phyloP scores from a whole-genome alignment of 2,329 filamentous ascomycete genomes.

The Kalaharituber pfeilii region DNA sequence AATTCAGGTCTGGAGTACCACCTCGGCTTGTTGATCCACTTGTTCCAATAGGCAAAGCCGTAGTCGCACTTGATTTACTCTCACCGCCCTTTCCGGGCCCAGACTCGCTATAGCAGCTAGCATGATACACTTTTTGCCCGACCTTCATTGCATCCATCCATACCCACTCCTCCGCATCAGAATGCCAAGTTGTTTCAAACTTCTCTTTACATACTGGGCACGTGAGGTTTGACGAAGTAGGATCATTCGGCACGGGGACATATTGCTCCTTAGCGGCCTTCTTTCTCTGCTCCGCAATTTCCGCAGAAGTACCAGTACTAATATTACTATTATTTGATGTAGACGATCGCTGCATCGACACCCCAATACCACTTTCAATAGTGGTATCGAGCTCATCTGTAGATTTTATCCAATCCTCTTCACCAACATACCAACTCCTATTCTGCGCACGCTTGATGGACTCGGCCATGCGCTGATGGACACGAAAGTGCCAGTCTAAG shows the following conservation, averaged over 20 bases:
- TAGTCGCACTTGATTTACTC: background rate
- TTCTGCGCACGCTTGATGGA: constrained; percentile 73
- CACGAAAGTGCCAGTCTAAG: constrained; percentile 96
- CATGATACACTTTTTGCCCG: constrained; percentile 64
- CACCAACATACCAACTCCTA: constrained; percentile 86
- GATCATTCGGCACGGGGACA: constrained; percentile 68
- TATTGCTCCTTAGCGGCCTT: constrained; percentile 43
- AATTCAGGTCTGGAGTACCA: background rate
- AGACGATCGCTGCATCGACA: constrained; percentile 21
- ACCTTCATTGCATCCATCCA: constrained; percentile 79
- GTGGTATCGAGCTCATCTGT: constrained; percentile 56
- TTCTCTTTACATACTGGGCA: constrained; percentile 94
- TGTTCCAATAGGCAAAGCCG: background rate
- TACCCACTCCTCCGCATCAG: constrained; percentile 89
- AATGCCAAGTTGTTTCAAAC: constrained; percentile 82
- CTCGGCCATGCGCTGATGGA: constrained; percentile 75
- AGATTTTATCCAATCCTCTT: constrained; percentile 80
- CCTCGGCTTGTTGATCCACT: background rate
- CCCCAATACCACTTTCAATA: constrained; percentile 4
- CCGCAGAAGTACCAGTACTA: background rate
- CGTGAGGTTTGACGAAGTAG: constrained; percentile 52
- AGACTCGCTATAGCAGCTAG: constrained; percentile 45
- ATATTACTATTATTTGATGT: constrained; percentile 17
- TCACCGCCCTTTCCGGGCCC: background rate
- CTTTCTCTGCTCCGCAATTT: constrained; percentile 24